Conservation (phyloP, 441 rosid genomes). For the Melastoma candidum region DNA sequence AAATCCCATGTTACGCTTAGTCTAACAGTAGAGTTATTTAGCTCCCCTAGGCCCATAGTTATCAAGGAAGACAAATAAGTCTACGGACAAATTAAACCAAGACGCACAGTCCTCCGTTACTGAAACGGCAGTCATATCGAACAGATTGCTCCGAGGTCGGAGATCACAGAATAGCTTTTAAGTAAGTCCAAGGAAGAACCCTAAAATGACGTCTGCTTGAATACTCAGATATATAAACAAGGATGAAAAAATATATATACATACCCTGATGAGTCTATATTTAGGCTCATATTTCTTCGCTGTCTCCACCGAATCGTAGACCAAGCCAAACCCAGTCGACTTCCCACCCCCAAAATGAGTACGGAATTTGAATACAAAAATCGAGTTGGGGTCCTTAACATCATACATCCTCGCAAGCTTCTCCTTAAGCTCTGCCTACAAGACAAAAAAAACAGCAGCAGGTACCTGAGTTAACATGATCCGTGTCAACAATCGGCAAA, state of each 20-base stretch:
- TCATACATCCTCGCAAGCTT: conserved; percentile 72
- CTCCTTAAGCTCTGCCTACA: conserved; percentile 76
- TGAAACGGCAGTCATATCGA: too few relatives aligned
- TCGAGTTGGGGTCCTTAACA: conserved; percentile 72
- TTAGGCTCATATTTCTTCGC: conserved; percentile 92
- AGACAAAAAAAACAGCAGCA: not conserved
- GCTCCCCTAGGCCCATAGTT: too few relatives aligned
- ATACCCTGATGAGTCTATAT: conserved; percentile 90
- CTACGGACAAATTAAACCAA: too few relatives aligned
- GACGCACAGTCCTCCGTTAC: too few relatives aligned
- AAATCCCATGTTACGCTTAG: too few relatives aligned
- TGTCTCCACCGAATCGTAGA: conserved; percentile 69
- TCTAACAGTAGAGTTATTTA: too few relatives aligned
- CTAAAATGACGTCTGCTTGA: too few relatives aligned
- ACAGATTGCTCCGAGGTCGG: too few relatives aligned
- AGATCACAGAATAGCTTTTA: too few relatives aligned
- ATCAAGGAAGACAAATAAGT: too few relatives aligned
- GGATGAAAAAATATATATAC: not conserved
- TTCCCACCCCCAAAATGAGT: conserved; percentile 96
- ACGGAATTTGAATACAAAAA: conserved; percentile 83
- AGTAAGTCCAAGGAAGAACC: too few relatives aligned
- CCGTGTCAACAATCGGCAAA: not conserved
- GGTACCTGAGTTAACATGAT: not conserved
- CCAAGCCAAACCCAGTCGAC: conserved; percentile 85
- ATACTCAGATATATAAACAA: not conserved